These are phyloP conservation scores for Backusella morwellensis DNA, from an alignment of 192 early-diverging fungal species.

Conservation along the genomic window DNA sequence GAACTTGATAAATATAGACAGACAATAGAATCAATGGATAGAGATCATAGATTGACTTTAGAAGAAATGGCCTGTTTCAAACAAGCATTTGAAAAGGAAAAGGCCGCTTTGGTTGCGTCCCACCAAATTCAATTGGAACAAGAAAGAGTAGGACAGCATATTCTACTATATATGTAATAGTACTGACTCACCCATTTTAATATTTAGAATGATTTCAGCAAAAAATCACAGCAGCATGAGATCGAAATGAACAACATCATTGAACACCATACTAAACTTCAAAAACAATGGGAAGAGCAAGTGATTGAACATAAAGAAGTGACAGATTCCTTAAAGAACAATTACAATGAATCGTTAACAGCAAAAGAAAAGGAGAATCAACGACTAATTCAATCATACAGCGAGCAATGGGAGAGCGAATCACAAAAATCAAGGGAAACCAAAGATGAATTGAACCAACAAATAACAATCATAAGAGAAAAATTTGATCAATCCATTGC, in stretches of 20 bases:
- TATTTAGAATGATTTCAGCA: background rate
- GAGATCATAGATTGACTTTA: background rate
- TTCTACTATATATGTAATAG: background rate
- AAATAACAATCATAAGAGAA: background rate
- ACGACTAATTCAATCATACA: background rate
- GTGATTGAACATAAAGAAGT: background rate
- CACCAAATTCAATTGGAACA: background rate
- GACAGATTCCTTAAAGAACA: background rate
- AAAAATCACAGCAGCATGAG: background rate
- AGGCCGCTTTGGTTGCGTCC: background rate
- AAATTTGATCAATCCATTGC: background rate
- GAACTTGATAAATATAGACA: background rate
- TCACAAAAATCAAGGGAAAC: background rate
- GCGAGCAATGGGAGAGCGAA: background rate
- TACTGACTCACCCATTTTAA: background rate
- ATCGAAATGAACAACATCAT: background rate
- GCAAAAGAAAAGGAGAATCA: background rate
- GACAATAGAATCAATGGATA: slow-evolving; percentile 1
- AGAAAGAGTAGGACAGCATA: background rate
- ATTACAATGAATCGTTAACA: background rate
- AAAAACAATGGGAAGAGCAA: background rate
- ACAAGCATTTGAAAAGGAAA: slow-evolving; percentile 12
- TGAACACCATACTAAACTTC: background rate
- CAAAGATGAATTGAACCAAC: background rate
- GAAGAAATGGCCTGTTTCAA: background rate